Percentiles rank a stretch among this genome's conserved stretches.
Conservation (phyloP, 495 filamentous ascomycete species). For the Penicillium atrosanguineum region DNA sequence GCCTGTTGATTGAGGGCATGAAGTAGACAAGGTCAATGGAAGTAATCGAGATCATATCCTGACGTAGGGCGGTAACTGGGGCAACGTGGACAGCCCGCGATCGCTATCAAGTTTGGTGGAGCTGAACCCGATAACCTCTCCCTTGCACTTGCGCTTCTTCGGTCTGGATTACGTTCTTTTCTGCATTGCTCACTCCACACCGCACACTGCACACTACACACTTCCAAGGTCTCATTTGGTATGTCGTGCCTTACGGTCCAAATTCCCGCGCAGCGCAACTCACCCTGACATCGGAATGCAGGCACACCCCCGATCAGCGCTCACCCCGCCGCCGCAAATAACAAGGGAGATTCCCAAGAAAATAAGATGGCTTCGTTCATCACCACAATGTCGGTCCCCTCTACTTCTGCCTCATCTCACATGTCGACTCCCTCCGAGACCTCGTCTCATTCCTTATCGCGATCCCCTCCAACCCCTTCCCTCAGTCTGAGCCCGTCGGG, state of each 20-base stretch:
- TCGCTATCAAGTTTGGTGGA: conserved; percentile 11
- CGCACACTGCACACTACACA: neutral
- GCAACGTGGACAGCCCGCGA: conserved; percentile 15
- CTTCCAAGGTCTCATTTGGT: neutral
- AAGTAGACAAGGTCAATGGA: neutral
- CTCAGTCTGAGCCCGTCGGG: conserved; percentile 24
- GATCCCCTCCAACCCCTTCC: conserved; percentile 10
- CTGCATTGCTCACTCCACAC: neutral
- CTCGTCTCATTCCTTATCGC: conserved; percentile 18
- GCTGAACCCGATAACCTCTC: conserved; percentile 15
- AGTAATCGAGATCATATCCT: neutral
- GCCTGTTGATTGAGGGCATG: neutral
- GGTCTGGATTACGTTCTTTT: conserved; percentile 8
- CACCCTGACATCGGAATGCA: conserved; percentile 24
- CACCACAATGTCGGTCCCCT: conserved; percentile 66
- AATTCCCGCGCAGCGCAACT: neutral
- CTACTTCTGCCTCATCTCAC: conserved; percentile 32
- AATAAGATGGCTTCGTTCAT: conserved; percentile 65
- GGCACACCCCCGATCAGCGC: conserved; percentile 25
- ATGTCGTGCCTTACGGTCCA: conserved; percentile 1
- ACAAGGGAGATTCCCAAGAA: conserved; percentile 15
- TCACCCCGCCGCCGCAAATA: conserved; percentile 16
- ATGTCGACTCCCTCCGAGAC: conserved; percentile 32
- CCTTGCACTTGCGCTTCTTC: conserved; percentile 14
- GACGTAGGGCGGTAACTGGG: conserved; percentile 16